Evolutionary conservation across 495 filamentous ascomycete species (phyloP), one percentile per base, ranked within the genome.

Genomic region (Aspergillus panamensis): DNA sequence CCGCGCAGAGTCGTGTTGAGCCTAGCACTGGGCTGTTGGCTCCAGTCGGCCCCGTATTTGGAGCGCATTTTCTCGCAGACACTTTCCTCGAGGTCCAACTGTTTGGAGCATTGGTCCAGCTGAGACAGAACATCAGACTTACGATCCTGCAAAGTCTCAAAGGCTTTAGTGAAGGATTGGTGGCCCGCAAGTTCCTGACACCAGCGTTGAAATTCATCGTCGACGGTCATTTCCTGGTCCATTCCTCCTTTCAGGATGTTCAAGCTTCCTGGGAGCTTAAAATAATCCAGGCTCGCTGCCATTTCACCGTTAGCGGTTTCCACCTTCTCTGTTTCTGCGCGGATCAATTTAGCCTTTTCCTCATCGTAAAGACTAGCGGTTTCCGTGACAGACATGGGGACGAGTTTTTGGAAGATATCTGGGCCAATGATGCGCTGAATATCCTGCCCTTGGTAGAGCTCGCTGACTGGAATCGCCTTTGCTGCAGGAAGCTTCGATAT

Each of bases 31-130:
- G 95, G 95, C 64, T 97, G 94, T 69, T 98, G 94, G 17, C 90
- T 96, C 94, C 94, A 98, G 45, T 97, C 94, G 10, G 77, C 81
- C 31, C 94, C 92, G 69, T 97, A 97, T 71, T 98, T 98, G 3
- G 92, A 95, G 50, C 94, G 84, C 94, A 98, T 98, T 78, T 96
- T 97, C 73, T 98, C 94, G 69, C 94, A 98, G 6, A 97, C 92
- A 54, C 89, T 94, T 75, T 97, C 95, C 70, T 98, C 94, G 83
- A 93, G 86, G 63, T 97, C 94, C 9, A 98, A 68, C 63, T 92
- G 88, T 64, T 94, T 96, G 40, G 83, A 87, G 65, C 89, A 90
- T 57, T 80, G 80, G 60, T 96, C 91, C 53, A 98, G 69, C 8
- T 86, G 79, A 3, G 81, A 72, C 8, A 86, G 65, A 8, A 96